phyloP scores from a whole-genome alignment of 2,329 filamentous ascomycete genomes.

The Aspergillus fijiensis region DNA sequence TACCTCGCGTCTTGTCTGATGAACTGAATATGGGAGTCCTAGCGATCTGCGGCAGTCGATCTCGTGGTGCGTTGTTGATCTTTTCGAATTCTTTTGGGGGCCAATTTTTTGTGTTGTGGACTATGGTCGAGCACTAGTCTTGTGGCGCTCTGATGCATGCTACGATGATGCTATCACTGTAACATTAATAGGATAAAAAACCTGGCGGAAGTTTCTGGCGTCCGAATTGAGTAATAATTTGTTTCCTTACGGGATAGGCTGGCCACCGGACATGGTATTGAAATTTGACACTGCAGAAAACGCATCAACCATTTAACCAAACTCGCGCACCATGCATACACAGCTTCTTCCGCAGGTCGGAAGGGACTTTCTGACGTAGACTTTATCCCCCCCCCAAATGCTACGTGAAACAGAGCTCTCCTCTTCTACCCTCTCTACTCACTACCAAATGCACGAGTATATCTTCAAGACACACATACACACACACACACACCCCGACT shows the following conservation, averaged over 20 bases:
- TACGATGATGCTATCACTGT: constrained; percentile 16
- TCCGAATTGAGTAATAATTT: background rate
- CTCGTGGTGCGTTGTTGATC: background rate
- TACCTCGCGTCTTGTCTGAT: constrained; percentile 32
- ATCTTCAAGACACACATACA: background rate
- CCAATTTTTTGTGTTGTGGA: background rate
- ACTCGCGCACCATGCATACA: background rate
- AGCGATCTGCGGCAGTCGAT: background rate
- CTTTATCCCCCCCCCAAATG: too few relatives aligned
- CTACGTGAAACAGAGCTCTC: background rate
- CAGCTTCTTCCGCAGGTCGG: too few relatives aligned
- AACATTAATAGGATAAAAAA: constrained; percentile 16
- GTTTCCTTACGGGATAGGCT: background rate
- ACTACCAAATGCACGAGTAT: background rate
- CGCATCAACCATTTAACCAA: background rate
- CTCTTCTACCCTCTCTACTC: background rate
- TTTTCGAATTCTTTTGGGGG: background rate
- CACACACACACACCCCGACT: background rate
- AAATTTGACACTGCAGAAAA: background rate
- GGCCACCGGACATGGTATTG: background rate
- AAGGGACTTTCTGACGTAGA: background rate
- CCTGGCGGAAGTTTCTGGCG: constrained; percentile 3
- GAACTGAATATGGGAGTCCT: background rate
- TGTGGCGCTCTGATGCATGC: constrained; percentile 7
- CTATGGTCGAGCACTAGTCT: background rate